Percentiles rank a stretch among this genome's conserved stretches.
phyloP scores from a whole-genome alignment of 345 rosid genomes.

The Fremontodendron californicum region DNA sequence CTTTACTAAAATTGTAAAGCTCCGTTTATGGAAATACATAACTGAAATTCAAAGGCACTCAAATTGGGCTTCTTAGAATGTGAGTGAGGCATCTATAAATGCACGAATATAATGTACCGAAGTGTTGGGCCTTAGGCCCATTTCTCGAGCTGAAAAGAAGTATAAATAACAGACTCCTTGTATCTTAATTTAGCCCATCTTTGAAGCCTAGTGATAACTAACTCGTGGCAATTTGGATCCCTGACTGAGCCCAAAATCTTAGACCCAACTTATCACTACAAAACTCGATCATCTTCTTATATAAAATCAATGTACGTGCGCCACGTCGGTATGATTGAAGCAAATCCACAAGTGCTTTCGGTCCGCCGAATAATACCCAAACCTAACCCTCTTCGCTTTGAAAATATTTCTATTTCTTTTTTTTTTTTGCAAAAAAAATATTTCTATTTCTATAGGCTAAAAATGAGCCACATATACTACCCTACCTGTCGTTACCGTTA shows the following conservation, averaged over 20 bases:
- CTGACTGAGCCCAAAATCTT: not conserved
- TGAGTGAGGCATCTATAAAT: too few species aligned
- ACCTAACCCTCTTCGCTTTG: not conserved
- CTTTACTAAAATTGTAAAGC: too few species aligned
- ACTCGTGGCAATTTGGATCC: not conserved
- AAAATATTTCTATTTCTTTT: not conserved
- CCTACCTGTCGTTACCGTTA: conserved; percentile 18
- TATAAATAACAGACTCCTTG: too few species aligned
- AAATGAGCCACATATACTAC: conserved; percentile 28
- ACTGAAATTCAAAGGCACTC: too few species aligned
- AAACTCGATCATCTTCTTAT: not conserved
- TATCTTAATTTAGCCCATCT: not conserved
- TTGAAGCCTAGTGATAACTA: not conserved
- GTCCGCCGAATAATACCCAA: not conserved
- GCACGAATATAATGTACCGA: too few species aligned
- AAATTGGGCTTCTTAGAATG: too few species aligned
- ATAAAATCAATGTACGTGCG: not conserved
- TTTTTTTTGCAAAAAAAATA: too few species aligned
- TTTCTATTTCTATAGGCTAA: conserved; percentile 20
- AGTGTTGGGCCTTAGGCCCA: too few species aligned
- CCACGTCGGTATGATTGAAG: not conserved
- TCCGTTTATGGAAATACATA: too few species aligned
- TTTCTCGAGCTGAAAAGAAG: too few species aligned
- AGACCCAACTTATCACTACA: not conserved
- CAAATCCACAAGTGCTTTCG: not conserved